Percentiles rank a stretch among this genome's conserved stretches.
Conservation (phyloP, 2,329 filamentous ascomycete genomes). For the Microdochium trichocladiopsis region DNA sequence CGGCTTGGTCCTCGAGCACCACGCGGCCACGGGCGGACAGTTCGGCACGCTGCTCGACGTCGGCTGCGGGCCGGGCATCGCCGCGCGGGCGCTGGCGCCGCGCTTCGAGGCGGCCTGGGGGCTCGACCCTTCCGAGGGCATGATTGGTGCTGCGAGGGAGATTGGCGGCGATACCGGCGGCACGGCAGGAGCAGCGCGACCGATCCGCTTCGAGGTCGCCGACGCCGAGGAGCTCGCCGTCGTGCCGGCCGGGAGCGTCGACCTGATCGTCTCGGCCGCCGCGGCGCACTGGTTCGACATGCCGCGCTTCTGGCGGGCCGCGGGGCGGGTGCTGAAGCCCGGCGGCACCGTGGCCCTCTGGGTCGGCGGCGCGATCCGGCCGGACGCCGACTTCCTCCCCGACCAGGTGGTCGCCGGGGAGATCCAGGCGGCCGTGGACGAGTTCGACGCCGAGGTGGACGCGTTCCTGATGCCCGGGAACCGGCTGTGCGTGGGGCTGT, state of each 20-base stretch:
- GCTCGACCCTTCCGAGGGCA: slow-evolving; percentile 42
- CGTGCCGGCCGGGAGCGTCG: slow-evolving; percentile 29
- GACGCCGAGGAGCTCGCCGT: slow-evolving; percentile 34
- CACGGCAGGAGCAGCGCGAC: neutral
- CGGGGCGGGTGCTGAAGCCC: slow-evolving; percentile 37
- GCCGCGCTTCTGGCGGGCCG: slow-evolving; percentile 37
- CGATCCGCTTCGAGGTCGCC: slow-evolving; percentile 27
- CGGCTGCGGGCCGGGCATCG: slow-evolving; percentile 49
- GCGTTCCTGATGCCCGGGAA: slow-evolving; percentile 35
- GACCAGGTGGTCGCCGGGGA: slow-evolving; percentile 19
- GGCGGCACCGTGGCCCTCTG: slow-evolving; percentile 49
- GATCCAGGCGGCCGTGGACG: slow-evolving; percentile 31
- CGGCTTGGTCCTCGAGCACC: slow-evolving; percentile 35
- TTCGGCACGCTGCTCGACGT: slow-evolving; percentile 40
- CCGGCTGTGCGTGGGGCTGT: slow-evolving; percentile 27
- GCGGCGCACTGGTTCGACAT: slow-evolving; percentile 55
- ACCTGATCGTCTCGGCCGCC: slow-evolving; percentile 40
- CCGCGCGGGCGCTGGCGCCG: slow-evolving; percentile 33
- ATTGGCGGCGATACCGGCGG: neutral
- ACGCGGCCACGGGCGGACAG: slow-evolving; percentile 35
- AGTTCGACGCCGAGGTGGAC: slow-evolving; percentile 26
- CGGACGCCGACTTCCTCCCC: slow-evolving; percentile 28
- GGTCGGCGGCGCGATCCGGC: slow-evolving; percentile 22
- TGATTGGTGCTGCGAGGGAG: slow-evolving; percentile 40
- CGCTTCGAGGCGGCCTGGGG: slow-evolving; percentile 39